Evolutionary conservation across 768 basidiomycete genomes (phyloP).

Genomic region (Melanogaster broomeanus): DNA sequence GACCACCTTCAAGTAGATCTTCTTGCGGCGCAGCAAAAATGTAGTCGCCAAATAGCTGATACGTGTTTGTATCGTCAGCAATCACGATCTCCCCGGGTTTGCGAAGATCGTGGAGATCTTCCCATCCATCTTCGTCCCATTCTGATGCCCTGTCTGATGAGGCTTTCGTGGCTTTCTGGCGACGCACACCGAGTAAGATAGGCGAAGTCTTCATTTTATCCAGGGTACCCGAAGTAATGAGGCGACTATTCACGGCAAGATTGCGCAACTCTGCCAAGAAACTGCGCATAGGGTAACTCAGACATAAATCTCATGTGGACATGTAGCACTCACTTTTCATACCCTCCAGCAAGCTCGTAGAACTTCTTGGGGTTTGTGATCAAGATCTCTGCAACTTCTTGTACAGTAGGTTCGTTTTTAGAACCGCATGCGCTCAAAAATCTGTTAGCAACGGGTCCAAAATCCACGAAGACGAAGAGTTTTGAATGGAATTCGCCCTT

Average conservation of each 20-base stretch:
- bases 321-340: constrained; percentile 54
- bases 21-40: constrained; percentile 86
- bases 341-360: constrained; percentile 68
- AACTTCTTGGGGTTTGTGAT: constrained; percentile 71
- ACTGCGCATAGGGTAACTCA: constrained; percentile 38
- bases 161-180: constrained; percentile 40
- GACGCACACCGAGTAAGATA: constrained; percentile 74
- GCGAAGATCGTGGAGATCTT: constrained; percentile 70
- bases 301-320: not conserved
- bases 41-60: constrained; percentile 75
- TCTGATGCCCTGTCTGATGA: constrained; percentile 25
- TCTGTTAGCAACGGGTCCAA: constrained; percentile 76
- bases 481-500: constrained; percentile 70
- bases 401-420: constrained; percentile 81
- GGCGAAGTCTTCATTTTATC: constrained; percentile 68
- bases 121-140: constrained; percentile 73
- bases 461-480: constrained; percentile 87
- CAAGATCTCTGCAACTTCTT: constrained; percentile 74
- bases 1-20: constrained; percentile 80
- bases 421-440: constrained; percentile 90
- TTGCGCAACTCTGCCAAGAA: constrained; percentile 83
- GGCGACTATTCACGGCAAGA: constrained; percentile 71
- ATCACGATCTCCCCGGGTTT: constrained; percentile 72
- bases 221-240: constrained; percentile 49
- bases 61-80: constrained; percentile 82